These are phyloP conservation scores for Arthrobotrys sphaeroides DNA, from an alignment of 2,329 filamentous ascomycete genomes.

Conservation along the genomic window DNA sequence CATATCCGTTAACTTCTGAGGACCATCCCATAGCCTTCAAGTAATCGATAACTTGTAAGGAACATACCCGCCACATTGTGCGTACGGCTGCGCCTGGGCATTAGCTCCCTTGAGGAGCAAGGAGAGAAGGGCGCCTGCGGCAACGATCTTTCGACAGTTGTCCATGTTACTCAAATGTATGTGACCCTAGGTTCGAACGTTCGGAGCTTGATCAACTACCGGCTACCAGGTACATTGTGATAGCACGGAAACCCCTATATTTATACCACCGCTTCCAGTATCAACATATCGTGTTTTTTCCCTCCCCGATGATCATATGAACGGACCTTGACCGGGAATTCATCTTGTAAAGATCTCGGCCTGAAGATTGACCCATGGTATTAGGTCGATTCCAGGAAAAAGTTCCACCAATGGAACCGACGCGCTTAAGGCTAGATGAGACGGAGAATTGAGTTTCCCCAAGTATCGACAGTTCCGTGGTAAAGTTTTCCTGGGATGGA, in stretches of 20 bases:
- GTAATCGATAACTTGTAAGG: too few species aligned
- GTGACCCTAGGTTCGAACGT: not conserved
- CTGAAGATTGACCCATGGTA: constrained; percentile 3
- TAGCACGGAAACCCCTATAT: not conserved
- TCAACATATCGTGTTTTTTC: not conserved
- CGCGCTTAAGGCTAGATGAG: not conserved
- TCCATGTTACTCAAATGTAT: constrained; percentile 4
- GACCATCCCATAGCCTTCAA: not conserved
- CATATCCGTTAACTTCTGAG: not conserved
- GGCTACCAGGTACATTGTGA: not conserved
- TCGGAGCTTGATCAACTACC: not conserved
- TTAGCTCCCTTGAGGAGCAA: constrained; percentile 16
- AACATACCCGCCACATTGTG: constrained; percentile 42
- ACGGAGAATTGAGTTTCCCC: constrained; percentile 21
- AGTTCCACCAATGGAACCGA: constrained; percentile 41
- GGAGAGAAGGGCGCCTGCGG: not conserved
- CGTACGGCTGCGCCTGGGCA: constrained; percentile 31
- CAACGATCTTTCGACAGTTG: constrained; percentile 13
- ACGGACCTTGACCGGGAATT: not conserved
- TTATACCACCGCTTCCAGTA: constrained; percentile 5
- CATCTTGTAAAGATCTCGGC: not conserved
- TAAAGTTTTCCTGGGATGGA: not conserved
- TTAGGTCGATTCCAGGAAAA: constrained; percentile 6
- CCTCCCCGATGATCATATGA: not conserved
- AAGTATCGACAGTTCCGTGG: constrained; percentile 1